These are phyloP conservation scores for Fistulinella cinereoalba DNA, from an alignment of 1,284 basidiomycete species.

Conservation along the genomic window DNA sequence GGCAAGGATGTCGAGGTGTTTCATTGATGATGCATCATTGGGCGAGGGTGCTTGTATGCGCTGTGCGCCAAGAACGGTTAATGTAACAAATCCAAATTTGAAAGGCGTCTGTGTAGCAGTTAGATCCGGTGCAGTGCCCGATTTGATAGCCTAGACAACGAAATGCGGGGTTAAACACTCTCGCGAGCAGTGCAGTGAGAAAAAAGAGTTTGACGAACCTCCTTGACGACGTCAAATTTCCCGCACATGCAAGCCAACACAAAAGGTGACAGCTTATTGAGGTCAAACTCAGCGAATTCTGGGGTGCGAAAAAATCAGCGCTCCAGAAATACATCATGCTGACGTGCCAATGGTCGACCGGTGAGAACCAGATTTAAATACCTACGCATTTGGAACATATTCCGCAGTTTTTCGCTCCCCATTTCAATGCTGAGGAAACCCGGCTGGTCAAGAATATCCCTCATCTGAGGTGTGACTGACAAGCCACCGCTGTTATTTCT, in stretches of 20 bases:
- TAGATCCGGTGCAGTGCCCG: slow-evolving; percentile 42
- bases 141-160: slow-evolving; percentile 36
- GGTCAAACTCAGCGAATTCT: slow-evolving; percentile 27
- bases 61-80: slow-evolving; percentile 45
- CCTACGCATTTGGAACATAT: slow-evolving; percentile 40
- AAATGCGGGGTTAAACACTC: background rate
- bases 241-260: slow-evolving; percentile 40
- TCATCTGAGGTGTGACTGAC: slow-evolving; percentile 39
- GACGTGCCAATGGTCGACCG: background rate
- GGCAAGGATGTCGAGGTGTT: slow-evolving; percentile 38
- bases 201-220: slow-evolving; percentile 24
- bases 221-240: slow-evolving; percentile 27
- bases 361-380: no score
- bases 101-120: slow-evolving; percentile 45
- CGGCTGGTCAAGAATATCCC: slow-evolving; percentile 34
- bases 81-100: slow-evolving; percentile 44
- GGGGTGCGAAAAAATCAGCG: background rate
- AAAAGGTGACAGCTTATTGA: slow-evolving; percentile 36
- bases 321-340: background rate
- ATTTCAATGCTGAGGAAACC: slow-evolving; percentile 34
- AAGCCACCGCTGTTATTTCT: slow-evolving; percentile 31
- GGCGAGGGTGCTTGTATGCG: slow-evolving; percentile 26
- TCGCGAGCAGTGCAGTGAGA: background rate
- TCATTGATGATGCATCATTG: slow-evolving; percentile 4
- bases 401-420: slow-evolving; percentile 38